Evolutionary conservation across 257 asterid genomes (phyloP).

Genomic region (Solanum chiquidenum): DNA sequence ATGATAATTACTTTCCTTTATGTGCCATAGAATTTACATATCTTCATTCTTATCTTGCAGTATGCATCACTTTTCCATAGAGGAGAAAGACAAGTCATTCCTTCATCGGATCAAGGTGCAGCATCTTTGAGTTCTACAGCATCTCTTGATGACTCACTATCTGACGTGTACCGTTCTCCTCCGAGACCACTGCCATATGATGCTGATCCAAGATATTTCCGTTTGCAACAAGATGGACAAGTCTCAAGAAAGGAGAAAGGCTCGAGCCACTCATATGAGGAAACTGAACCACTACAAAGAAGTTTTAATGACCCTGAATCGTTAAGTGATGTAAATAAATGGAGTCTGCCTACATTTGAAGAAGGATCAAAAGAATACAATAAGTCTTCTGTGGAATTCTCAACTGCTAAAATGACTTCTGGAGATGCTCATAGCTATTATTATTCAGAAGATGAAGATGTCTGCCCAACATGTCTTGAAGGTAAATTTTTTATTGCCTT

Average conservation of each 20-base stretch:
- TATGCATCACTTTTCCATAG: constrained; percentile 61
- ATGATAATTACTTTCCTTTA: background rate
- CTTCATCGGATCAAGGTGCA: constrained; percentile 47
- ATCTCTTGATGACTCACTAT: constrained; percentile 61
- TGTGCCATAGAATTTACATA: background rate
- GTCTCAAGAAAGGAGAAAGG: constrained; percentile 77
- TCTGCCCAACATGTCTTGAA: constrained; percentile 96
- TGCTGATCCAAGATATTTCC: constrained; percentile 66
- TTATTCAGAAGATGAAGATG: constrained; percentile 80
- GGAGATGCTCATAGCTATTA: constrained; percentile 61
- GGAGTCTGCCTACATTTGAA: constrained; percentile 37
- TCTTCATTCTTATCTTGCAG: constrained; percentile 26
- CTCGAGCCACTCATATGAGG: constrained; percentile 64
- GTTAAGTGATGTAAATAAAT: constrained; percentile 41
- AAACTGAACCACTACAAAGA: constrained; percentile 64
- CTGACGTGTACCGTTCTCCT: constrained; percentile 76
- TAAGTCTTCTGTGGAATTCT: constrained; percentile 35
- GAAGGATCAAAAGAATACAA: constrained; percentile 51
- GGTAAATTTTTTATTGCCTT: constrained; percentile 21
- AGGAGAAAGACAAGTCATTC: constrained; percentile 36
- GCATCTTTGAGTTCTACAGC: constrained; percentile 42
- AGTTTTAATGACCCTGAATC: constrained; percentile 53
- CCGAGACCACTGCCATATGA: constrained; percentile 94
- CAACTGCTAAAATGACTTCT: constrained; percentile 31
- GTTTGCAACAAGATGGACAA: constrained; percentile 58